These are phyloP conservation scores for Carex sylvatica DNA, from an alignment of 202 grass and related monocot genomes.

Conservation along the genomic window DNA sequence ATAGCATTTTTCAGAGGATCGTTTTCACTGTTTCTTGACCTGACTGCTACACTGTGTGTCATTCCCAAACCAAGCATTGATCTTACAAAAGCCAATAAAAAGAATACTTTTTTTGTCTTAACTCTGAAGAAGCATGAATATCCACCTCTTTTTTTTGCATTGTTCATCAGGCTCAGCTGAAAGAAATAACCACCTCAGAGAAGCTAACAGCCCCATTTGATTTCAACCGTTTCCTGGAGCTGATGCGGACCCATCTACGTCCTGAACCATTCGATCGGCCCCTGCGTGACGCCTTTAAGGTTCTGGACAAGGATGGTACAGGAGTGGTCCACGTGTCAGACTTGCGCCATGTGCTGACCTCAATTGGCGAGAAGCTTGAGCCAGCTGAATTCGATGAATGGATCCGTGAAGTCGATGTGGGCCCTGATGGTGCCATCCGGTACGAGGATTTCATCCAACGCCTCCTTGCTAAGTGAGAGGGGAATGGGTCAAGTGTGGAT, in stretches of 20 bases:
- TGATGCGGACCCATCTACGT: conserved; percentile 33
- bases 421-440: conserved; percentile 25
- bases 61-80: background rate
- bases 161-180: conserved; percentile 32
- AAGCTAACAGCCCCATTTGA: conserved; percentile 38
- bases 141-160: background rate
- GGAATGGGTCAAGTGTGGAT: background rate
- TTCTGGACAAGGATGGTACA: conserved; percentile 33
- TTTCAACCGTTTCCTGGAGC: conserved; percentile 44
- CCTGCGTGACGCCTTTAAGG: conserved; percentile 28
- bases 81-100: background rate
- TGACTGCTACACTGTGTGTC: background rate
- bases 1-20: background rate
- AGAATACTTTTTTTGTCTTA: background rate
- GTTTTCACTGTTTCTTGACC: background rate
- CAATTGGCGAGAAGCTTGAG: conserved; percentile 35
- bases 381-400: conserved; percentile 35
- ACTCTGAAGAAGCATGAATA: background rate
- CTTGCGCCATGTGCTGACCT: conserved; percentile 33
- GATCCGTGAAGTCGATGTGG: conserved; percentile 32
- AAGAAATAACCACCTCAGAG: conserved; percentile 39
- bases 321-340: conserved; percentile 33
- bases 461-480: conserved; percentile 24
- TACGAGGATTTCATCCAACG: conserved; percentile 37
- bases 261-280: conserved; percentile 29